phyloP scores from a whole-genome alignment of 345 rosid species.

The Populus tremula region DNA sequence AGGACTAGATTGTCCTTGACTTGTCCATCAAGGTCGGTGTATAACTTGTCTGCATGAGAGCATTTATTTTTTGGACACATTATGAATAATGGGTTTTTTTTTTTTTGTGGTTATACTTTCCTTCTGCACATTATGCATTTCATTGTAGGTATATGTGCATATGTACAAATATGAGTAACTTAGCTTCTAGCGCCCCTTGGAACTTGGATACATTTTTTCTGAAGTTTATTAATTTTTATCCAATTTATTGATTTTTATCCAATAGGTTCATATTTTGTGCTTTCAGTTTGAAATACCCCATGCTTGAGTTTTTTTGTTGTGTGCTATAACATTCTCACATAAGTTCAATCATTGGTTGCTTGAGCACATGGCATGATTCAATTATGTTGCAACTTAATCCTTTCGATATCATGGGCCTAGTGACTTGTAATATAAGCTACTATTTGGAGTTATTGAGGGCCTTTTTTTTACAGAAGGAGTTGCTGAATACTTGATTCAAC shows the following conservation, averaged over 20 bases:
- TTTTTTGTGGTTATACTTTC: not conserved
- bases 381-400: too few species aligned
- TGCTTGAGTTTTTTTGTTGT: not conserved
- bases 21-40: slow-evolving; percentile 85
- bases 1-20: slow-evolving; percentile 85
- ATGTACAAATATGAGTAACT: not conserved
- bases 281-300: not conserved
- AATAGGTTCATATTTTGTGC: not conserved
- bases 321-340: not conserved
- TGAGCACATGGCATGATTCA: not conserved
- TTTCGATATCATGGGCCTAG: too few species aligned
- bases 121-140: not conserved
- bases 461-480: too few species aligned
- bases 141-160: not conserved
- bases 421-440: too few species aligned
- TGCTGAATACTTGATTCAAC: too few species aligned
- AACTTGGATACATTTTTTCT: too few species aligned
- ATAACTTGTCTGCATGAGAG: not conserved
- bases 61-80: not conserved
- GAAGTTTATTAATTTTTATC: not conserved
- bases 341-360: not conserved
- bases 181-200: not conserved
- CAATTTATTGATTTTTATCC: not conserved
- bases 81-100: not conserved
- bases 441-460: too few species aligned